Evolutionary conservation across 495 filamentous ascomycete genomes (phyloP), one percentile per base, ranked within the genome.

Genomic region (Hypoxylon crocopeplum): DNA sequence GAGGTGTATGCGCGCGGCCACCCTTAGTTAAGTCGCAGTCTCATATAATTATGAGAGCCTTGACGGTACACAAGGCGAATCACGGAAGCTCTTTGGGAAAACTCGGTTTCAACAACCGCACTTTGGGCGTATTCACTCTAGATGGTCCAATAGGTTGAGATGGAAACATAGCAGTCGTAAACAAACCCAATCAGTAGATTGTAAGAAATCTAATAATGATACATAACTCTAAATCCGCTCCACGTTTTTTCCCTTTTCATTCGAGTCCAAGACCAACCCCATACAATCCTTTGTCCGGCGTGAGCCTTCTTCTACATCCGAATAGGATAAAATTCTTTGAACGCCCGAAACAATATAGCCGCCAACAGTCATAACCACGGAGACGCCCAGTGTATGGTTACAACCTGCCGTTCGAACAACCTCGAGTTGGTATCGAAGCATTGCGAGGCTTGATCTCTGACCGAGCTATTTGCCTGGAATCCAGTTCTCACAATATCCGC

Each of bases 151-250:
- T n/a, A n/a, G n/a, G n/a, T n/a, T n/a, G n/a, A n/a, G n/a, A n/a
- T 22, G 36, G 44, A 17, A 33, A 3, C 16, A 47, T 33, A 7
- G 21, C 27, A 8, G 24, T 27, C n/a, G n/a, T n/a, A n/a, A 13
- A 30, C 17, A 32, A 47, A 34, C 12, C 54, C 41, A 48, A 49
- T 48, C 33, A 3, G 2, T 45, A 40, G 19, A 48, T 22, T 29
- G 44, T 48, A 34, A 17, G 39, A 46, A 21, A 59, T 38, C 39
- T 46, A 51, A 51, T 22, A 30, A 25, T 4, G 6, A 45, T 51
- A 39, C 30, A 39, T 30, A 39, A 25, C 17, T 39, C 48, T 7
- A 17, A 33, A 22, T 15, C 56, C 11, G n/a, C 11, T 19, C 48
- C 40, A n/a, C 13, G 13, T 33, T 21, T 50, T 29, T 44, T 22